These are phyloP conservation scores for Penicillium waksmanii DNA, from an alignment of 495 filamentous ascomycete genomes.

Conservation along the genomic window DNA sequence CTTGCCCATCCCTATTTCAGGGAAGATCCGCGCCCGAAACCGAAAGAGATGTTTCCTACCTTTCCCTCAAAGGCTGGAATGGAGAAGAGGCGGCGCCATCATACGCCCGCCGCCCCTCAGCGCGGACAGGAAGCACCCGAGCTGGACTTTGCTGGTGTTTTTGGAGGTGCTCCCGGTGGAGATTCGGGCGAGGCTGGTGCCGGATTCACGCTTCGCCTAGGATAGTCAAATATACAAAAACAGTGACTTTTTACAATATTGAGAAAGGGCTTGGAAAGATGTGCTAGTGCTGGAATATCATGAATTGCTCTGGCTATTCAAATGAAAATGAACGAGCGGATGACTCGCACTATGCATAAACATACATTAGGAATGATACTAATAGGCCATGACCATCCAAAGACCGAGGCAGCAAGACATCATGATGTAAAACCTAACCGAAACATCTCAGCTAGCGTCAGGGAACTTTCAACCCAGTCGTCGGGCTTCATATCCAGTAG, in stretches of 20 bases:
- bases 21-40: slow-evolving; percentile 87
- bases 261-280: no score
- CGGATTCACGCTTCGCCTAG: slow-evolving; percentile 80
- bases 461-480: background rate
- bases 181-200: slow-evolving; percentile 77
- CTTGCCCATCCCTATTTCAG: slow-evolving; percentile 82
- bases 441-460: slow-evolving; percentile 7
- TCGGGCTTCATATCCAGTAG: background rate
- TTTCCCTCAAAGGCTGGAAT: slow-evolving; percentile 94
- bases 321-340: background rate
- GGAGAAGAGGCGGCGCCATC: slow-evolving; percentile 74
- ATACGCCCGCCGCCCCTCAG: slow-evolving; percentile 85
- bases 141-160: slow-evolving; percentile 73
- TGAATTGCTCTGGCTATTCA: background rate
- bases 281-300: background rate
- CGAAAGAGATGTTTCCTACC: slow-evolving; percentile 83
- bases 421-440: background rate
- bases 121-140: slow-evolving; percentile 70
- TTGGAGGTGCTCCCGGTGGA: slow-evolving; percentile 72
- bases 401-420: background rate
- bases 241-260: no score
- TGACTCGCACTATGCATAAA: slow-evolving; percentile 7
- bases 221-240: slow-evolving; percentile 24
- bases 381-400: slow-evolving; percentile 5
- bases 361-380: slow-evolving; percentile 16